Evolutionary conservation across 2,329 filamentous ascomycete genomes (phyloP).

Genomic region (Verruconis gallopava): DNA sequence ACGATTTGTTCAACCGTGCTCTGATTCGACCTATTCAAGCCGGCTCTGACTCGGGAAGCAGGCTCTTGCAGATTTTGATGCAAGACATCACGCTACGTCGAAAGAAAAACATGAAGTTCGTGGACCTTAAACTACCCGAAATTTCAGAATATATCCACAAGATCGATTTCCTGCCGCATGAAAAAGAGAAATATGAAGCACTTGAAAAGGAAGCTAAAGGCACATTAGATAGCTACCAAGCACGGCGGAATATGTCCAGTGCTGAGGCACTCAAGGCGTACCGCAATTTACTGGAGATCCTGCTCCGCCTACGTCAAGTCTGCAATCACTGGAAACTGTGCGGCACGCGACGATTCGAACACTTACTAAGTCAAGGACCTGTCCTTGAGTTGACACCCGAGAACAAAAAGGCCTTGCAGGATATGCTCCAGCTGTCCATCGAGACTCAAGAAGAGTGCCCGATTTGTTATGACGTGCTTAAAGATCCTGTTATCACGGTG

Average conservation of each 20-base stretch:
- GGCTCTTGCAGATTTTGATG: conserved; percentile 64
- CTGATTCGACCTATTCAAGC: conserved; percentile 54
- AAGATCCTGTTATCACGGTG: conserved; percentile 65
- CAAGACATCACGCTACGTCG: conserved; percentile 67
- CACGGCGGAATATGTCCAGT: conserved; percentile 10
- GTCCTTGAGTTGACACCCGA: conserved; percentile 58
- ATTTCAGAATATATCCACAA: conserved; percentile 68
- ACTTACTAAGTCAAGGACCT: conserved; percentile 57
- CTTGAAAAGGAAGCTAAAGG: conserved; percentile 62
- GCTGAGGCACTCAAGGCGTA: conserved; percentile 38
- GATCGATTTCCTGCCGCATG: conserved; percentile 59
- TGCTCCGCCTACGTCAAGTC: conserved; percentile 71
- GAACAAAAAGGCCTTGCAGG: conserved; percentile 59
- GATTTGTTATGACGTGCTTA: conserved; percentile 63
- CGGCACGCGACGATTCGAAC: conserved; percentile 53
- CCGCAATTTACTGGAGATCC: conserved; percentile 63
- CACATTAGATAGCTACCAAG: conserved; percentile 36
- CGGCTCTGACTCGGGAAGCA: conserved; percentile 44
- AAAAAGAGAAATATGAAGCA: conserved; percentile 64
- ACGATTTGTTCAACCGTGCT: conserved; percentile 59
- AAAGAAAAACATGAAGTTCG: conserved; percentile 78
- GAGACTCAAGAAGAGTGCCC: conserved; percentile 74
- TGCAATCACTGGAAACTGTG: conserved; percentile 85
- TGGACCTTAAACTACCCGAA: conserved; percentile 65
- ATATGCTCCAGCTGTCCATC: conserved; percentile 61